Conservation (phyloP, 1,284 basidiomycete species). For the Rhodotorula sp. region DNA sequence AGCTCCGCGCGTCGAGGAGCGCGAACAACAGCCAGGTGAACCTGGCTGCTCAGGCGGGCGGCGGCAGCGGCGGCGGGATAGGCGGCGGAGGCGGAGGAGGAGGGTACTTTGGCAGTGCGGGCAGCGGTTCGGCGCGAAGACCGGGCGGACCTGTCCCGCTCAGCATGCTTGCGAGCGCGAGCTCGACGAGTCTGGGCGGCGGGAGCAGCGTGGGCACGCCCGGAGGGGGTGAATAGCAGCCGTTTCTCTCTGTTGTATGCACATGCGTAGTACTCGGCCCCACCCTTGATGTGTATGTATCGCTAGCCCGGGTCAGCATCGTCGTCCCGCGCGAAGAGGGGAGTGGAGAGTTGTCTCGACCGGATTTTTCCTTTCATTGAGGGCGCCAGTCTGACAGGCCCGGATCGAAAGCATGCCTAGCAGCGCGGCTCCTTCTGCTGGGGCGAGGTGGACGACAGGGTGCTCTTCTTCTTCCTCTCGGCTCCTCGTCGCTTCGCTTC, state of each 20-base stretch:
- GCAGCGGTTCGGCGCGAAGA: not conserved
- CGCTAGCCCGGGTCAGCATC: not conserved
- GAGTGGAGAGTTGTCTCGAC: no score
- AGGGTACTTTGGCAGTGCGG: not conserved
- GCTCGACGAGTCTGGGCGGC: constrained; percentile 15
- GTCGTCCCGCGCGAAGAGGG: no score
- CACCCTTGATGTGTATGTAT: not conserved
- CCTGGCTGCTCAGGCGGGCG: constrained; percentile 7
- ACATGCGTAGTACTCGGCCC: no score
- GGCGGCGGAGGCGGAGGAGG: not conserved
- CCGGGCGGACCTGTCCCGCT: not conserved
- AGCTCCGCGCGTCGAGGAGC: constrained; percentile 30
- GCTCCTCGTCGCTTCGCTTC: no score
- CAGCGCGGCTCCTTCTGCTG: no score
- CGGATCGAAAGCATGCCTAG: no score
- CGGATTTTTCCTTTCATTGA: no score
- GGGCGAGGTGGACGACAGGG: no score
- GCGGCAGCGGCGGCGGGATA: constrained; percentile 8
- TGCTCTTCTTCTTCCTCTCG: no score
- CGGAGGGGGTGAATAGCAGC: not conserved
- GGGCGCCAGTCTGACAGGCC: no score
- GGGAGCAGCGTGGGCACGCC: constrained; percentile 2
- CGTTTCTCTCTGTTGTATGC: not conserved
- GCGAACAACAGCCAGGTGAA: constrained; percentile 26
- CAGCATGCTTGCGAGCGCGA: constrained; percentile 1